Percentiles rank a stretch among this genome's conserved stretches.
Evolutionary conservation across 1,139 yeast genomes (phyloP).

Genomic region (Sporopachydermia cereana): DNA sequence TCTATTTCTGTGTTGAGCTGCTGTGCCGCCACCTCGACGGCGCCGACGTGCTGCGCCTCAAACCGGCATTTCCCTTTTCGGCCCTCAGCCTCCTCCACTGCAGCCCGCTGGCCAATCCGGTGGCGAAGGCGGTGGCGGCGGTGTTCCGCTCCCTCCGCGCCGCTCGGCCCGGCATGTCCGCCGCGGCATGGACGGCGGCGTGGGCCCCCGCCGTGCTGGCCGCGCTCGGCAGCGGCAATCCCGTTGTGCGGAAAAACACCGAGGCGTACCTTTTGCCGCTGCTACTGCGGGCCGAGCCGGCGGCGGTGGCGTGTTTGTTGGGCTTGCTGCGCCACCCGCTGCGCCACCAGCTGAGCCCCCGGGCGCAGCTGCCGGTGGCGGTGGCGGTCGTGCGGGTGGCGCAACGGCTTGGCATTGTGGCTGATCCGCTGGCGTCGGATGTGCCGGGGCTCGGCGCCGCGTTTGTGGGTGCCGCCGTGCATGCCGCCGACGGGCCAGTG

Average conservation of each 20-base stretch:
- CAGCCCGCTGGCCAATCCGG: slow-evolving; percentile 53
- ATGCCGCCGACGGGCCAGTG: slow-evolving; percentile 33
- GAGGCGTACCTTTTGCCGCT: slow-evolving; percentile 52
- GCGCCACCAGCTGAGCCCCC: too few relatives aligned
- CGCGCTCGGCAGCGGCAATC: slow-evolving; percentile 23
- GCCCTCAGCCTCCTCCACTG: slow-evolving; percentile 41
- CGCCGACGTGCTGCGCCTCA: slow-evolving; percentile 28
- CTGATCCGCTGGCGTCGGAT: slow-evolving; percentile 36
- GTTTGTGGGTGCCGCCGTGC: slow-evolving; percentile 29
- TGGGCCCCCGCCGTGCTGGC: slow-evolving; percentile 38
- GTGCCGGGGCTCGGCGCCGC: slow-evolving; percentile 27
- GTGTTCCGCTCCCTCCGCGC: slow-evolving; percentile 23
- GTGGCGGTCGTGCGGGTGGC: slow-evolving; percentile 54
- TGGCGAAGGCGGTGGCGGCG: slow-evolving; percentile 48
- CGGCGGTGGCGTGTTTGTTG: slow-evolving; percentile 31
- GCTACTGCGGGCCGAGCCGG: slow-evolving; percentile 41
- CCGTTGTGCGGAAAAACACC: slow-evolving; percentile 34
- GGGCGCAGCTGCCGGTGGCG: slow-evolving; percentile 29
- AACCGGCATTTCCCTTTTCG: slow-evolving; percentile 31
- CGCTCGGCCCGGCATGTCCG: slow-evolving; percentile 21
- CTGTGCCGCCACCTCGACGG: slow-evolving; percentile 37
- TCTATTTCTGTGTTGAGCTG: slow-evolving; percentile 47
- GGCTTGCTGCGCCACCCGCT: too few relatives aligned
- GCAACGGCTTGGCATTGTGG: slow-evolving; percentile 42
- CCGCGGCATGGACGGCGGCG: slow-evolving; percentile 34